A percentile compares a stretch with the other conserved stretches of the same genome.
Conservation (phyloP, 106 monocot species). For the Dendrobium catenatum region DNA sequence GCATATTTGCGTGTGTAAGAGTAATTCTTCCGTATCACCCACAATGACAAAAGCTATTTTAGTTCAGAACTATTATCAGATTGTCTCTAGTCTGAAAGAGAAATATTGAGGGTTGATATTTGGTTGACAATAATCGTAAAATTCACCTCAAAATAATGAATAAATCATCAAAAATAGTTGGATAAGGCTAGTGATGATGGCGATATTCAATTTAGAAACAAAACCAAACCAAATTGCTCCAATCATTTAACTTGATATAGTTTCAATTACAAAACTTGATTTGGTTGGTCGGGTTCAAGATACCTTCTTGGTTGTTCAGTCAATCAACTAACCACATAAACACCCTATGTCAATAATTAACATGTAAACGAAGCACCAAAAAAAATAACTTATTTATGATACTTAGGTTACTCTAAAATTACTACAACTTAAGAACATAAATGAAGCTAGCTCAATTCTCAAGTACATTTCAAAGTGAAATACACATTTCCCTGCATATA, state of each 20-base stretch:
- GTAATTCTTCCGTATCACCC: neutral
- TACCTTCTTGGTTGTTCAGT: neutral
- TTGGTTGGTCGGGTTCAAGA: neutral
- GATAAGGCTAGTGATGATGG: too few species aligned
- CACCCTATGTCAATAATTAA: neutral
- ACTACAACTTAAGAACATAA: neutral
- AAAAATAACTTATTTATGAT: neutral
- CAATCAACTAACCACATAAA: neutral
- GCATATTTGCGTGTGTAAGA: neutral
- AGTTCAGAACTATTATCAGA: neutral
- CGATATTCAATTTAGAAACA: neutral
- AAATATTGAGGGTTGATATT: too few species aligned
- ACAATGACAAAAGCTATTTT: neutral
- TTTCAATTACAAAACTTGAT: neutral
- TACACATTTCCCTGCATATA: neutral
- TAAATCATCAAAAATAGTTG: too few species aligned
- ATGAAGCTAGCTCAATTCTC: neutral
- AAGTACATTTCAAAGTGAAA: neutral
- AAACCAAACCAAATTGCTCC: neutral
- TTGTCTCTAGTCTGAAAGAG: too few species aligned
- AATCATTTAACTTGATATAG: neutral
- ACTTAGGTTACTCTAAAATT: neutral
- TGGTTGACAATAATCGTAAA: too few species aligned
- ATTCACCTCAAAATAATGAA: too few species aligned
- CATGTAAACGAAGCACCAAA: neutral